Evolutionary conservation across 495 filamentous ascomycete species (phyloP).

Genomic region (Penicillium taxi): DNA sequence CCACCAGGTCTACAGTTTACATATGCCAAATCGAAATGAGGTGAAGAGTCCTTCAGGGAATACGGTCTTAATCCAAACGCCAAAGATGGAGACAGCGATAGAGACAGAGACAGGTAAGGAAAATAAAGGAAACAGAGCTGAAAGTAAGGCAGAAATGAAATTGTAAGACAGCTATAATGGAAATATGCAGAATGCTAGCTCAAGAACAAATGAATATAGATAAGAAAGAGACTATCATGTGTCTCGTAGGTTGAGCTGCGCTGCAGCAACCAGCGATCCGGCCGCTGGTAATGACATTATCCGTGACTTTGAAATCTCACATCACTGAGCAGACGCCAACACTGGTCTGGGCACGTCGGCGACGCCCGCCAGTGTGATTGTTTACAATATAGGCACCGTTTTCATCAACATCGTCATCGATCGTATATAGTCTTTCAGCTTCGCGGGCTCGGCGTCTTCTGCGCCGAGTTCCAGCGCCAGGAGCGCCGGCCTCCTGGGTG

Average conservation of each 20-base stretch:
- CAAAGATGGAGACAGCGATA: not conserved
- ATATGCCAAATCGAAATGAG: conserved; percentile 8
- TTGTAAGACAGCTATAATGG: too few species aligned
- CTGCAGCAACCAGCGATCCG: conserved; percentile 4
- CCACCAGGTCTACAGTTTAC: conserved; percentile 13
- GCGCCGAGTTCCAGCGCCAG: conserved; percentile 56
- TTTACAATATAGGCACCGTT: conserved; percentile 30
- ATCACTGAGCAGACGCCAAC: conserved; percentile 49
- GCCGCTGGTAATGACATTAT: not conserved
- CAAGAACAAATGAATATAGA: too few species aligned
- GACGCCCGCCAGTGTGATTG: conserved; percentile 18
- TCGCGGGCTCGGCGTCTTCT: conserved; percentile 68
- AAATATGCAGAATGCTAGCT: too few species aligned
- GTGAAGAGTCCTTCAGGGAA: not conserved
- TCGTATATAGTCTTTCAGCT: conserved; percentile 61
- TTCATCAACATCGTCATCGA: conserved; percentile 74
- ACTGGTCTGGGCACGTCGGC: conserved; percentile 49
- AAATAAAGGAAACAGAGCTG: not conserved
- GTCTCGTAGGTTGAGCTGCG: too few species aligned
- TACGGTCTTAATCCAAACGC: conserved; percentile 10
- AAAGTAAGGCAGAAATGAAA: not conserved
- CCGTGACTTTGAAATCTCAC: conserved; percentile 35
- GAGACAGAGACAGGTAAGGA: too few species aligned
- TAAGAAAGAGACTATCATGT: too few species aligned
- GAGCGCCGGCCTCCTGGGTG: conserved; percentile 70